Evolutionary conservation across 1,284 basidiomycete species (phyloP).

Genomic region (Boletellus deceptivus): DNA sequence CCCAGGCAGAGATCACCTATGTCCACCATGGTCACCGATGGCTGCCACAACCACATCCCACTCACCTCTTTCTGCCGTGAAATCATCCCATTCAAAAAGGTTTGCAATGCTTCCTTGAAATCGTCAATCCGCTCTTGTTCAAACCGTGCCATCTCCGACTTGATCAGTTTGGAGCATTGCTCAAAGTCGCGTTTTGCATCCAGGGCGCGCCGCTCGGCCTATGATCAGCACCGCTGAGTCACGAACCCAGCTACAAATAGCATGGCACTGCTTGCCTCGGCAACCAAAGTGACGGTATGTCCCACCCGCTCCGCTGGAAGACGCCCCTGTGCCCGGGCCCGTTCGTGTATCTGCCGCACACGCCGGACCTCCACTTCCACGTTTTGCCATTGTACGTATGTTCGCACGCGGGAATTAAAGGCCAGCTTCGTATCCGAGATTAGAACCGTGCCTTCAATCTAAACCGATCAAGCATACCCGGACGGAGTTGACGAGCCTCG

Average conservation of each 20-base stretch:
- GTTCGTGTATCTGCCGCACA: constrained; percentile 76
- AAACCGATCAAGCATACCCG: constrained; percentile 47
- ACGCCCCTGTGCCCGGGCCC: constrained; percentile 71
- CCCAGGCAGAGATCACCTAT: constrained; percentile 70
- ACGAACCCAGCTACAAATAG: background rate
- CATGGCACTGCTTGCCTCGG: constrained; percentile 53
- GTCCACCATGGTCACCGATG: background rate
- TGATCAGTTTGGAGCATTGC: constrained; percentile 81
- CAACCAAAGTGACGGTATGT: constrained; percentile 69
- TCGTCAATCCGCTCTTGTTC: constrained; percentile 92
- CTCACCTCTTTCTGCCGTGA: constrained; percentile 76
- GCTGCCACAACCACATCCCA: constrained; percentile 1
- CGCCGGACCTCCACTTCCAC: constrained; percentile 76
- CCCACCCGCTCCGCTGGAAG: constrained; percentile 65
- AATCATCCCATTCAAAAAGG: constrained; percentile 83
- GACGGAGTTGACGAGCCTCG: constrained; percentile 87
- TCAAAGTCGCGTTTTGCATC: constrained; percentile 89
- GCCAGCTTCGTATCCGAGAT: constrained; percentile 55
- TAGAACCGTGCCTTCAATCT: background rate
- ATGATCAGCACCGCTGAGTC: constrained; percentile 1
- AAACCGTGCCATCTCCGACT: constrained; percentile 89
- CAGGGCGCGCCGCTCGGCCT: constrained; percentile 78
- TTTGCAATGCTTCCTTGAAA: constrained; percentile 75
- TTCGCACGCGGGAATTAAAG: constrained; percentile 82
- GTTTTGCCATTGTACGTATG: constrained; percentile 77